Conservation (phyloP, 2,329 filamentous ascomycete species). For the Epichloe scottii region DNA sequence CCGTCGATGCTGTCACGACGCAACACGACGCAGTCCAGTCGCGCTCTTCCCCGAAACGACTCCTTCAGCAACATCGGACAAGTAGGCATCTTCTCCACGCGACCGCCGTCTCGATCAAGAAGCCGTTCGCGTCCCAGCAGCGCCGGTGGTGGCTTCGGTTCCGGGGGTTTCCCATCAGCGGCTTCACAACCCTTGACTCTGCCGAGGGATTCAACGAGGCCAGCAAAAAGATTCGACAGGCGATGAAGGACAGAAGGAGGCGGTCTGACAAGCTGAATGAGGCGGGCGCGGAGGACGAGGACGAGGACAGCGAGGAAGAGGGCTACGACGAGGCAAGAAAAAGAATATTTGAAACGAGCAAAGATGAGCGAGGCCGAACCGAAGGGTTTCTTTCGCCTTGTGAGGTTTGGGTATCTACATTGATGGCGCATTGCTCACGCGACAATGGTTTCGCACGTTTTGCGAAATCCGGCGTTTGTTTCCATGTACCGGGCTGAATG, state of each 20-base stretch:
- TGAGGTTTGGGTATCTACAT: not conserved
- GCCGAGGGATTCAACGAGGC: conserved; percentile 71
- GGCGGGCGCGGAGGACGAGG: conserved; percentile 23
- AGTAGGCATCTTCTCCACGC: conserved; percentile 81
- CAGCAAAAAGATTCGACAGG: conserved; percentile 68
- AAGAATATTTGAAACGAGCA: conserved; percentile 22
- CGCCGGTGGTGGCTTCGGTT: conserved; percentile 48
- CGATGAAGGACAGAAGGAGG: conserved; percentile 56
- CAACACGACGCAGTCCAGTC: conserved; percentile 42
- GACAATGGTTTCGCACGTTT: not conserved
- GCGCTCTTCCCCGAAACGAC: conserved; percentile 67
- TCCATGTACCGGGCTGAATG: no score
- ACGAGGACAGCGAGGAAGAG: conserved; percentile 31
- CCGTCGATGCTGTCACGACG: conserved; percentile 29
- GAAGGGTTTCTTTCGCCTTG: not conserved
- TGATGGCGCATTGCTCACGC: not conserved
- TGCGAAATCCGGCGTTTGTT: not conserved
- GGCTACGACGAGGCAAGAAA: conserved; percentile 30
- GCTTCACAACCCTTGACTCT: conserved; percentile 55
- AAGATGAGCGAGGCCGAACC: not conserved
- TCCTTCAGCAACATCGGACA: conserved; percentile 83
- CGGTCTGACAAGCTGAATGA: conserved; percentile 33
- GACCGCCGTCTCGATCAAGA: conserved; percentile 68
- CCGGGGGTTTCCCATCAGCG: conserved; percentile 53
- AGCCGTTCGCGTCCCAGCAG: conserved; percentile 60